Evolutionary conservation across 768 basidiomycete species (phyloP), one percentile per base, ranked within the genome.

Genomic region (Pluteus cervinus): DNA sequence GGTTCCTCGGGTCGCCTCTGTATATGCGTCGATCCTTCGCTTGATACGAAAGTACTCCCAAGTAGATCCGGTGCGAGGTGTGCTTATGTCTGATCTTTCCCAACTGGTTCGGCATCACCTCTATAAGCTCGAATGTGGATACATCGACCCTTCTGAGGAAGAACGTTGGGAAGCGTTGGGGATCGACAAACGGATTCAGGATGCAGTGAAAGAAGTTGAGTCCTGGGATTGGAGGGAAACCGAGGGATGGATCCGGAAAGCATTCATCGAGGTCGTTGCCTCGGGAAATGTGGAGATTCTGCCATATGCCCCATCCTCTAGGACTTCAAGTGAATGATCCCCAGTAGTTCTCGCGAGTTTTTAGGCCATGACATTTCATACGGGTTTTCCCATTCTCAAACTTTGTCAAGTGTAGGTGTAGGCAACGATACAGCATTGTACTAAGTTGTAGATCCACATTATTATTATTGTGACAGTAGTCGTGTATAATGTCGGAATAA

Each of bases 191-290:
- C n/a, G n/a, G n/a, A n/a, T n/a, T n/a, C 22, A 31, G 12, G 39
- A 52, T 18, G 43, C 61, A 5, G 42, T 32, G 15, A 44, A 49
- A 16, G 58, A 30, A n/a, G n/a, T 21, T 12, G 29, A 37, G 36
- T 37, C 37, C 40, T 39, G 32, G 37, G 24, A 28, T 35, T 54
- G 51, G 54, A 39, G 52, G 33, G 41, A 44, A 16, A 49, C 47
- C 9, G 62, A 62, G 33, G 57, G 58, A 28, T 62, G 58, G 62
- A 57, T 61, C 24, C 56, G 53, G 15, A 51, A 58, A 46, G 54
- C 51, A n/a, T 46, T 65, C 31, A 45, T n/a, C 16, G 55, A 49
- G 28, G 37, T 56, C 34, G 45, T 51, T 25, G 29, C 22, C 37
- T n/a, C 45, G 29, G 43, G 38, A 14, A 12, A 33, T 29, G 35